These are phyloP conservation scores for Gentiana macrophylla DNA, from an alignment of 257 asterid genomes.

Conservation along the genomic window DNA sequence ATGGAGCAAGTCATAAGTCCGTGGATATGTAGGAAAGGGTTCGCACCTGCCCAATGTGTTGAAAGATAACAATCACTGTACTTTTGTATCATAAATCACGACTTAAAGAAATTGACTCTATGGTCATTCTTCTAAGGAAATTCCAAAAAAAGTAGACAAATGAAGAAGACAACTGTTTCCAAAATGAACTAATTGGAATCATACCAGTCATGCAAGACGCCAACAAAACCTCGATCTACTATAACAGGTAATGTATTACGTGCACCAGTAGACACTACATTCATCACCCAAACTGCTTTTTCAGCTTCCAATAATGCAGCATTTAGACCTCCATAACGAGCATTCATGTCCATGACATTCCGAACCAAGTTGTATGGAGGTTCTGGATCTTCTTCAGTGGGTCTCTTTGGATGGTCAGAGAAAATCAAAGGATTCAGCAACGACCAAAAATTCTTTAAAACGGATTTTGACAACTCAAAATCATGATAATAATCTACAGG, in stretches of 20 bases:
- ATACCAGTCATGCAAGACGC: conserved; percentile 86
- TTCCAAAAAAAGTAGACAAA: too few species aligned
- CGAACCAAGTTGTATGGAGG: conserved; percentile 93
- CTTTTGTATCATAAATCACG: too few species aligned
- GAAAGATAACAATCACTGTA: conserved; percentile 5
- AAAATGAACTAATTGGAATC: conserved; percentile 2
- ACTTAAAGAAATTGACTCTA: too few species aligned
- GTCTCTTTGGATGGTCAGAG: conserved; percentile 98
- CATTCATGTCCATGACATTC: conserved; percentile 94
- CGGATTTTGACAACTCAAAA: conserved; percentile 61
- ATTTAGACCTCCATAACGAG: conserved; percentile 80
- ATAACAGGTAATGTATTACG: conserved; percentile 67
- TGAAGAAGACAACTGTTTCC: too few species aligned
- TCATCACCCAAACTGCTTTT: conserved; percentile 91
- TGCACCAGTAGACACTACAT: conserved; percentile 69
- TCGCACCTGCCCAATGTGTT: conserved; percentile 54
- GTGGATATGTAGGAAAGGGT: conserved; percentile 93
- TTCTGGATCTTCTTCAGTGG: conserved; percentile 89
- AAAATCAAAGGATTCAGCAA: conserved; percentile 90
- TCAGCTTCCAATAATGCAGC: conserved; percentile 56
- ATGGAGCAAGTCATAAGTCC: conserved; percentile 88
- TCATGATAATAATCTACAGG: conserved; percentile 71
- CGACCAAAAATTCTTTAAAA: conserved; percentile 84
- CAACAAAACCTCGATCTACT: conserved; percentile 68
- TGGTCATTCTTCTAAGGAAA: too few species aligned